Base-by-base conservation (phyloP, 2,329 filamentous ascomycete genomes). In the Penicillium sp. region DNA sequence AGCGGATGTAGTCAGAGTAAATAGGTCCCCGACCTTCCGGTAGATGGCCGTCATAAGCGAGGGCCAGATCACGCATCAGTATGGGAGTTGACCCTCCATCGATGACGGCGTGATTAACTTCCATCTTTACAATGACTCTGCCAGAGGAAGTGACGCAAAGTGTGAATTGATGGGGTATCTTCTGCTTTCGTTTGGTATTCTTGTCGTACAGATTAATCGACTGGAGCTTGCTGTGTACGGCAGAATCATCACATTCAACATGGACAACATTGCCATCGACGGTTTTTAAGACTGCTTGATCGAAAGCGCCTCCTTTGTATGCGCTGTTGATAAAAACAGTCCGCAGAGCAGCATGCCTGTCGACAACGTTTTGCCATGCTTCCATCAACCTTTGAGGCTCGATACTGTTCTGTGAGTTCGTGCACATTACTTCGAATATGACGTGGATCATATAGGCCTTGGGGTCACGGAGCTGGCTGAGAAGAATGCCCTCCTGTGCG, bases 381-480 rank as follows among this genome's bases (percentile, higher is more conserved):
- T 38, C 14, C 4, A 61, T 63, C 3, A 74, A 65, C 16, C 59
- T 63, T 21, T 65, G 58, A 7, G 66, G 43, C 48, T 71, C 64
- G 2, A 72, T 65, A 71, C 23, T 73, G 24, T 56, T 48, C 3
- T 52, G 58, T 3, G 61, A 48, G 8, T 59, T 60, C 2, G 56
- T 57, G 0, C 55, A 55, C 16, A 54, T 64, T 7, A 74, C 64
- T 59, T 74, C 72, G 47, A 71, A 73, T 0, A 71, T 73, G 42
- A 65, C 66, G 52, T 72, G 68, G 5, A 74, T 71, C 49, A 71
- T 66, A 49, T 75, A 75, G 40, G 70, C 64, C 4, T 65, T 68
- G 0, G 77, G 62, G 58, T 75, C 70, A 57, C 78, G 76, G 6
- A 75, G 75, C 35, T 78, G 69, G 51, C 80, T 80, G 59, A 23